Conservation (phyloP, 805 yeast genomes). For the Metschnikowia borealis region DNA sequence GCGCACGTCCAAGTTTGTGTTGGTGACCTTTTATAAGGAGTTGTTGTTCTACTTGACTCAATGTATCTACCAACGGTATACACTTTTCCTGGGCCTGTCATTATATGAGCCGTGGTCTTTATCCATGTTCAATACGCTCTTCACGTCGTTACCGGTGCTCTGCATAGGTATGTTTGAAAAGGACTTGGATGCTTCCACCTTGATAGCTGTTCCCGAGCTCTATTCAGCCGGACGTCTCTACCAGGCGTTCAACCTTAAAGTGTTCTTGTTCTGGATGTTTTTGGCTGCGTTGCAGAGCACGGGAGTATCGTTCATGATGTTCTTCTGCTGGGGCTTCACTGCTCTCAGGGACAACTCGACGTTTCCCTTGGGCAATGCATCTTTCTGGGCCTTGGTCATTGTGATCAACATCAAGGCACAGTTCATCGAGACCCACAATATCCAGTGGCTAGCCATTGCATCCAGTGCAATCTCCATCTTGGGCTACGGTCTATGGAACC, state of each 20-base stretch:
- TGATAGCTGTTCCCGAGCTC: conserved; percentile 87
- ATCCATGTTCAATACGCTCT: conserved; percentile 94
- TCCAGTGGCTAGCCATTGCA: conserved; percentile 63
- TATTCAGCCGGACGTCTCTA: conserved; percentile 73
- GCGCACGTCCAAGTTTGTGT: conserved; percentile 84
- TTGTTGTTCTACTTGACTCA: conserved; percentile 85
- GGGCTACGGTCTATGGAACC: conserved; percentile 86
- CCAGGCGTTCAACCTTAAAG: conserved; percentile 64
- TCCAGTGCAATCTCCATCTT: conserved; percentile 67
- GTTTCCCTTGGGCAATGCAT: conserved; percentile 75
- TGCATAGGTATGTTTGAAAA: conserved; percentile 94
- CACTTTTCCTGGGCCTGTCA: conserved; percentile 89
- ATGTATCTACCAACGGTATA: conserved; percentile 77
- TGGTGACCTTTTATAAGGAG: conserved; percentile 94
- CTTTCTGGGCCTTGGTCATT: conserved; percentile 67
- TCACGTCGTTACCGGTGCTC: conserved; percentile 87
- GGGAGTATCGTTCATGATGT: conserved; percentile 62
- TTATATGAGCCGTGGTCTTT: conserved; percentile 94
- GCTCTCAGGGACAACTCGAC: conserved; percentile 70
- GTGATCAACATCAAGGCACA: conserved; percentile 77
- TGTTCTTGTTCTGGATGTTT: conserved; percentile 75
- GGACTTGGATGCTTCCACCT: conserved; percentile 82
- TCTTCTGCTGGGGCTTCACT: conserved; percentile 65
- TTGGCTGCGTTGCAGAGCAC: conserved; percentile 72
- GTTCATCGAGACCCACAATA: conserved; percentile 72